Percentiles rank a stretch among this genome's conserved stretches.
phyloP scores from a whole-genome alignment of 768 basidiomycete species.

The Phaeotremella skinneri region DNA sequence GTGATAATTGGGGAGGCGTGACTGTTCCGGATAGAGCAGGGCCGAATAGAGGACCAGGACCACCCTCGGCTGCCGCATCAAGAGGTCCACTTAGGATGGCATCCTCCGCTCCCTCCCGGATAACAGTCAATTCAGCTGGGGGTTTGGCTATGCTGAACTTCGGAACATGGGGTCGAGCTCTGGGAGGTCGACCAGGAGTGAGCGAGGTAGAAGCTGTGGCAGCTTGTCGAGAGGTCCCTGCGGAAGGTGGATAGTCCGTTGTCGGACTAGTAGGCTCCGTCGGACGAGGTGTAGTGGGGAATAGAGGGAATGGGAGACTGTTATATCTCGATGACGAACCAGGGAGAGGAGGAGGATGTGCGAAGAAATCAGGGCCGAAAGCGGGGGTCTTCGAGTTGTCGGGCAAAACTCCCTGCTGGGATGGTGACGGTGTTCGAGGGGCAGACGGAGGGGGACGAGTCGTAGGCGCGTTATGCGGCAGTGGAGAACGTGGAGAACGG shows the following conservation, averaged over 20 bases:
- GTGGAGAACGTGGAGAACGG: conserved; percentile 14
- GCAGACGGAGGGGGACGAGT: not conserved
- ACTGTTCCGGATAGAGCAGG: conserved; percentile 4
- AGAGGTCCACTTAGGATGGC: no score
- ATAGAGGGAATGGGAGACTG: conserved; percentile 21
- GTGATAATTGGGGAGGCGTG: conserved; percentile 22
- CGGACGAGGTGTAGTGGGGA: conserved; percentile 39
- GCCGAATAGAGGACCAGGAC: conserved; percentile 9
- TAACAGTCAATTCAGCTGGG: not conserved
- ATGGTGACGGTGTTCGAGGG: conserved; percentile 38
- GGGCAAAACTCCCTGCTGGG: conserved; percentile 28
- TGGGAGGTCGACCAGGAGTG: conserved; percentile 24
- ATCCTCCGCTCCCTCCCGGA: conserved; percentile 4
- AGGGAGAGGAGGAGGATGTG: conserved; percentile 7
- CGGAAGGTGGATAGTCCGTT: conserved; percentile 28
- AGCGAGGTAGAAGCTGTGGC: conserved; percentile 10
- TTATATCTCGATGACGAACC: not conserved
- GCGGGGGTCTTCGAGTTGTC: conserved; percentile 31
- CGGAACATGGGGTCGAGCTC: not conserved
- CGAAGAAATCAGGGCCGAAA: conserved; percentile 27
- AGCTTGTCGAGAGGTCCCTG: conserved; percentile 2
- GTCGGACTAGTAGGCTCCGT: conserved; percentile 31
- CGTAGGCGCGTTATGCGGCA: conserved; percentile 2
- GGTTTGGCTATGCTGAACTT: not conserved
- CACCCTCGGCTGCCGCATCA: not conserved